Conservation (phyloP, 441 rosid species). For the Lagerstroemia fauriei region DNA sequence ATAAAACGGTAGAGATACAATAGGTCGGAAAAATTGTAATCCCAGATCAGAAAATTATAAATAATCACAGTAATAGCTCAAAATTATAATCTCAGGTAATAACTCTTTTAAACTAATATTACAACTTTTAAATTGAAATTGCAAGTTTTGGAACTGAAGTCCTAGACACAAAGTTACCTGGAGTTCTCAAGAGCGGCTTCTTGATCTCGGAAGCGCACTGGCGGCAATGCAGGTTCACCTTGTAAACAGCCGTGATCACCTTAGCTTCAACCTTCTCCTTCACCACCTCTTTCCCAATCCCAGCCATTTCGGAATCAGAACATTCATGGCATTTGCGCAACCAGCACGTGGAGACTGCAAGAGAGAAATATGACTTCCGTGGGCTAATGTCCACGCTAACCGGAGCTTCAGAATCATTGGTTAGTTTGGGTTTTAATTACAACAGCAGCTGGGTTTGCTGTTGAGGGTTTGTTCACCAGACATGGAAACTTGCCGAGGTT, state of each 20-base stretch:
- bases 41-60: too few species aligned
- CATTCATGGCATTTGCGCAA: background rate
- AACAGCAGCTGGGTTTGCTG: constrained; percentile 22
- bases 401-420: background rate
- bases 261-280: constrained; percentile 33
- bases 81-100: too few species aligned
- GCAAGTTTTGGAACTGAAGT: too few species aligned
- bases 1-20: too few species aligned
- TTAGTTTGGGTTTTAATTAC: background rate
- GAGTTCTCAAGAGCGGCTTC: constrained; percentile 55
- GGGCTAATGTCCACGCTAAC: background rate
- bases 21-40: too few species aligned
- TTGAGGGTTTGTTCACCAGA: constrained; percentile 37
- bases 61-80: too few species aligned
- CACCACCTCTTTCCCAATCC: constrained; percentile 43
- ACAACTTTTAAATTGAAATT: too few species aligned
- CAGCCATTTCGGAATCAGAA: constrained; percentile 34
- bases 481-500: constrained; percentile 29
- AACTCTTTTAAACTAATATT: too few species aligned
- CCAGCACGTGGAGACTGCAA: too few species aligned
- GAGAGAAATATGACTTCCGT: background rate
- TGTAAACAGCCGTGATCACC: constrained; percentile 59
- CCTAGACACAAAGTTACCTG: constrained; percentile 34
- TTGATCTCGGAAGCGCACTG: constrained; percentile 65
- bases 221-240: constrained; percentile 70